Percentiles rank a stretch among this genome's conserved stretches.
Evolutionary conservation across 1,284 basidiomycete species (phyloP).

Genomic region (Tylopilus sp.): DNA sequence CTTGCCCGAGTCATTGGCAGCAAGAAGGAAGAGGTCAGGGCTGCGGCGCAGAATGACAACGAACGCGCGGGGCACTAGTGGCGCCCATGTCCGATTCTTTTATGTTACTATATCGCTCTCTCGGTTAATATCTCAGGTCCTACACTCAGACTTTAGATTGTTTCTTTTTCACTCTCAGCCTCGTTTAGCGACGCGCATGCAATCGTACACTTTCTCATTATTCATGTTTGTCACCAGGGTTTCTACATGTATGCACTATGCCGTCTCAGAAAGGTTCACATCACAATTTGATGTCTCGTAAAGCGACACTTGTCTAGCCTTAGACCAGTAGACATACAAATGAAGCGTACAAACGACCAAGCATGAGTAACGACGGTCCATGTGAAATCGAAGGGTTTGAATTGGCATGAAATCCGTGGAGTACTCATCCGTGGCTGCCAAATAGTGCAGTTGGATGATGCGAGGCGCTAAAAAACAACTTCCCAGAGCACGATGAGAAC

Average conservation of each 20-base stretch:
- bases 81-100: neutral
- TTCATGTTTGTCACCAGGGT: conserved; percentile 11
- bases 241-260: conserved; percentile 17
- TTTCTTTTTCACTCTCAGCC: conserved; percentile 10
- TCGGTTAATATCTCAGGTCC: conserved; percentile 19
- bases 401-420: neutral
- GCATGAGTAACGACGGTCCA: conserved; percentile 6
- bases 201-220: conserved; percentile 19
- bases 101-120: conserved; percentile 14
- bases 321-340: neutral
- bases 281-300: neutral
- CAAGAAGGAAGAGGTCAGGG: conserved; percentile 28
- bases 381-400: neutral
- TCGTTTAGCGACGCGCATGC: conserved; percentile 18
- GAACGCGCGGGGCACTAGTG: conserved; percentile 12
- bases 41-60: conserved; percentile 9
- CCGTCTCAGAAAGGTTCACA: neutral
- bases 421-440: neutral
- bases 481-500: neutral
- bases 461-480: conserved; percentile 25
- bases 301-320: neutral
- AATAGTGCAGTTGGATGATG: conserved; percentile 37
- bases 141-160: conserved; percentile 32
- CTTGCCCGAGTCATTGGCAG: conserved; percentile 24
- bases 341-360: conserved; percentile 8